Conservation (phyloP, 140 eudicot species). For the Erigeron philadelphicus region DNA sequence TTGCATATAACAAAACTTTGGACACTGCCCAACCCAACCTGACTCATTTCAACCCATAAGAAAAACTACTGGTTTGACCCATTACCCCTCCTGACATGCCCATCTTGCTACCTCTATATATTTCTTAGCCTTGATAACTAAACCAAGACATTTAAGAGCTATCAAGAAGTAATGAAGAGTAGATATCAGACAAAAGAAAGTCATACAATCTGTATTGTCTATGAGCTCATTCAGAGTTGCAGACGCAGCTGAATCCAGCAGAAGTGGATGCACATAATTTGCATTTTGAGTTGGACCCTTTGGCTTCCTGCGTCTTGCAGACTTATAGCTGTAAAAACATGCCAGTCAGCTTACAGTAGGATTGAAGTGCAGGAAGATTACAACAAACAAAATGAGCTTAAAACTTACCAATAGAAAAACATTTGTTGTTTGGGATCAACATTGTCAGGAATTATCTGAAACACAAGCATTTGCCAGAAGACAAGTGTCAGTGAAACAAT, state of each 20-base stretch:
- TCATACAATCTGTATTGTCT: slow-evolving; percentile 56
- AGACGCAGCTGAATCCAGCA: slow-evolving; percentile 47
- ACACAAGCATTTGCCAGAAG: slow-evolving; percentile 16
- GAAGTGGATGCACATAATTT: slow-evolving; percentile 66
- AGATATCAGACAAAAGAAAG: slow-evolving; percentile 1
- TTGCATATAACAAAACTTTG: no score
- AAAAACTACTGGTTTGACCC: no score
- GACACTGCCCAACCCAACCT: no score
- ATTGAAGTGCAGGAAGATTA: neutral
- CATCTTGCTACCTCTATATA: no score
- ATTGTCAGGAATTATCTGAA: slow-evolving; percentile 62
- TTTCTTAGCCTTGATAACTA: no score
- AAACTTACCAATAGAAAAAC: slow-evolving; percentile 65
- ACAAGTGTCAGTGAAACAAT: slow-evolving; percentile 1
- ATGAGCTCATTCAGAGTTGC: slow-evolving; percentile 42
- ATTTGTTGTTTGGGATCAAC: slow-evolving; percentile 72
- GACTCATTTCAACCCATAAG: no score
- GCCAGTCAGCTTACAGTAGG: slow-evolving; percentile 7
- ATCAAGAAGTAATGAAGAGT: neutral
- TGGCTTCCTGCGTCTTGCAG: slow-evolving; percentile 47
- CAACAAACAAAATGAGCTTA: neutral
- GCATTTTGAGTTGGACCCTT: slow-evolving; percentile 39
- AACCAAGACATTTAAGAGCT: no score
- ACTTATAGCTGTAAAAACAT: slow-evolving; percentile 48
- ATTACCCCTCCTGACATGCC: no score